phyloP scores from a whole-genome alignment of 371 early-diverging fungal species.

The Syncephalis plumigaleata region DNA sequence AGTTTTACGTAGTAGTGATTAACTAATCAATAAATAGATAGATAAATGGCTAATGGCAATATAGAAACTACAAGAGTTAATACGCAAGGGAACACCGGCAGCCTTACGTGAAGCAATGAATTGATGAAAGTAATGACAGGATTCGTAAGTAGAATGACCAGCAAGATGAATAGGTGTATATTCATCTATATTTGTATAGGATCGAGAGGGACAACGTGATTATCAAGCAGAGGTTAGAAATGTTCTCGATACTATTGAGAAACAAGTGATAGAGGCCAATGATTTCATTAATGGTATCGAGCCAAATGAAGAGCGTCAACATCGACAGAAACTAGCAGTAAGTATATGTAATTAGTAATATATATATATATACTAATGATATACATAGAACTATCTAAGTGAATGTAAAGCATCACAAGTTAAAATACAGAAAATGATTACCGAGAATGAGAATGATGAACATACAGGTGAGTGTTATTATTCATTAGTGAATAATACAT shows the following conservation, averaged over 20 bases:
- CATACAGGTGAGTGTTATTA: conserved; percentile 24
- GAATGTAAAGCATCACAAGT: conserved; percentile 35
- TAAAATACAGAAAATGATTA: conserved; percentile 52
- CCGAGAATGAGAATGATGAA: conserved; percentile 39
- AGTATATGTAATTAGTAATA: conserved; percentile 8
- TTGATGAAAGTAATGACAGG: conserved; percentile 94
- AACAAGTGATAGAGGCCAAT: conserved; percentile 54
- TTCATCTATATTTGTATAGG: conserved; percentile 17
- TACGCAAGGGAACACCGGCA: conserved; percentile 80
- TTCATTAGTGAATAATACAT: no score
- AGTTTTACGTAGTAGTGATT: conserved; percentile 4
- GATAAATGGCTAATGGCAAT: neutral
- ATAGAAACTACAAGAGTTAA: conserved; percentile 89
- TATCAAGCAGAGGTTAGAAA: conserved; percentile 64
- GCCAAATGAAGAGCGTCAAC: conserved; percentile 40
- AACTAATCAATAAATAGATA: neutral
- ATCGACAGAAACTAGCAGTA: conserved; percentile 33
- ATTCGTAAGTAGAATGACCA: conserved; percentile 35
- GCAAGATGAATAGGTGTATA: neutral
- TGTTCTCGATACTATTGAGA: conserved; percentile 67
- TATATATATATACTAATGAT: conserved; percentile 10
- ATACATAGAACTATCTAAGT: conserved; percentile 20
- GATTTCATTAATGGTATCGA: conserved; percentile 54
- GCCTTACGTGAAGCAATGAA: conserved; percentile 89
- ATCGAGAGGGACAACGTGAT: conserved; percentile 53